Evolutionary conservation across 768 basidiomycete species (phyloP), one percentile per base, ranked within the genome.

Genomic region (Suillus weaverae): DNA sequence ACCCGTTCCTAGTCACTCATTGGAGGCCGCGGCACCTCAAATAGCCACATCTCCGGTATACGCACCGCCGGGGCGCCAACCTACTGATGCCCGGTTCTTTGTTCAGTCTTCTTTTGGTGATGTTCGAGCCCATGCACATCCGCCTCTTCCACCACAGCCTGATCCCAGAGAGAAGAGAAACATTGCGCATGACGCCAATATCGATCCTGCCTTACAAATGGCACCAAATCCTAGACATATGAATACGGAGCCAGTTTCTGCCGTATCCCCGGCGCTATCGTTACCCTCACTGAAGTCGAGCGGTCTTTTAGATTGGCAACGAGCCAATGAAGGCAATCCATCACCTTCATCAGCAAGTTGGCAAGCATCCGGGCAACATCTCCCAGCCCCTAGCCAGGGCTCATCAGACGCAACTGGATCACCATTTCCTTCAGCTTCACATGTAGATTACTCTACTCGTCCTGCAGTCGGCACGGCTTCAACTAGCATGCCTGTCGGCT

Each of bases 281-380:
- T 76, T 92, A 64, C 90, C 90, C 38, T 91, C 90, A 43, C 78
- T 92, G 62, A 91, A 91, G 75, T 85, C 87, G 38, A 90, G 88
- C 67, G 90, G 90, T 26, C 79, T 92, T 53, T 78, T 92, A 46
- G 89, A 90, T 68, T 76, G 76, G 76, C 72, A 72, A n/a, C 73
- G 56, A 67, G 68, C 64, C 22, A 62, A 61, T 35, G 66, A 53
- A 39, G 57, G 30, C 30, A 38, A 70, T 13, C 32, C 62, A 20
- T 60, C 63, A 48, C 35, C 65, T 30, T 69, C 67, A 36, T 5
- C 69, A 11, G 55, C 66, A 14, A 67, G 63, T 46, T 71, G 76
- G 76, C 75, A 70, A 61, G 60, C 66, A 2, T 62, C 70, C 2
- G 35, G 62, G 10, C 75, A 76, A 6, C 71, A 73, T 55, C 56